These are phyloP conservation scores for Penicillium waksmanii DNA, from an alignment of 495 filamentous ascomycete genomes.

Conservation along the genomic window DNA sequence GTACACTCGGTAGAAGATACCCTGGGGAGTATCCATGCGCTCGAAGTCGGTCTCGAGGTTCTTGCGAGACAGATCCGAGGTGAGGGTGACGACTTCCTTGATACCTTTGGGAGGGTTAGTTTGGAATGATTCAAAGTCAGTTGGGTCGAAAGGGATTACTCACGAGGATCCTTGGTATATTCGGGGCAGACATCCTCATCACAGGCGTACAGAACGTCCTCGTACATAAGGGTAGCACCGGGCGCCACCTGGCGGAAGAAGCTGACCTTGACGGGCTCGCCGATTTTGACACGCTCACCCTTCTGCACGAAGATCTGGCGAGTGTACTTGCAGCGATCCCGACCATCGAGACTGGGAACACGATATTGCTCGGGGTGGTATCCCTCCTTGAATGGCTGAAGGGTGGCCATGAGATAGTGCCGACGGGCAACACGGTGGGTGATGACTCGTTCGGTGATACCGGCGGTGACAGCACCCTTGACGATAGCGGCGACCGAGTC, in stretches of 20 bases:
- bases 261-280: conserved; percentile 97
- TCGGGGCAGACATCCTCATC: conserved; percentile 98
- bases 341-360: conserved; percentile 93
- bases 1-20: conserved; percentile 91
- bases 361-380: conserved; percentile 98
- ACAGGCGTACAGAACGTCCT: conserved; percentile 97
- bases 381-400: conserved; percentile 98
- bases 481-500: conserved; percentile 82
- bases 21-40: conserved; percentile 98
- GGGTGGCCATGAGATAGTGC: conserved; percentile 98
- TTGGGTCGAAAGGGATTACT: conserved; percentile 35
- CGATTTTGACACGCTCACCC: conserved; percentile 97
- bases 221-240: conserved; percentile 98
- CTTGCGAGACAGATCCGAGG: conserved; percentile 94
- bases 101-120: conserved; percentile 64
- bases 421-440: conserved; percentile 97
- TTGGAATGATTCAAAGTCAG: neutral
- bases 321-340: conserved; percentile 98
- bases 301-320: conserved; percentile 99
- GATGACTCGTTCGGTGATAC: conserved; percentile 94
- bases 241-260: conserved; percentile 99
- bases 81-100: conserved; percentile 98
- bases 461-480: conserved; percentile 81
- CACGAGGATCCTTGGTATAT: conserved; percentile 99
- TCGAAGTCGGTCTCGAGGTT: conserved; percentile 99